Evolutionary conservation across 2,329 filamentous ascomycete genomes (phyloP).

Genomic region (Tolypocladium ovalisporum): DNA sequence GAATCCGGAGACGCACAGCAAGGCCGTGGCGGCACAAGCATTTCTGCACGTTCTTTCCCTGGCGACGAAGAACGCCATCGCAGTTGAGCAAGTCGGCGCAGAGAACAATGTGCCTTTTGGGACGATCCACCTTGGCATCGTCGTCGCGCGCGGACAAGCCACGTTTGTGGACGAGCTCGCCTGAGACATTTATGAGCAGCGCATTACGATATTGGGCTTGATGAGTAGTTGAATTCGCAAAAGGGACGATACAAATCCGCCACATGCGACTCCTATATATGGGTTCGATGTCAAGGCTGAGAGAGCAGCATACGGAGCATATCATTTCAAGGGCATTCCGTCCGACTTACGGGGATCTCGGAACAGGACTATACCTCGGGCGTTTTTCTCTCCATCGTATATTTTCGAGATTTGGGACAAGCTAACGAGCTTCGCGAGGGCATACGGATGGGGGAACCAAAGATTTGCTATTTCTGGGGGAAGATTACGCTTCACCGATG

Average conservation of each 20-base stretch:
- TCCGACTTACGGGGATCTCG: background rate
- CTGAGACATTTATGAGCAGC: background rate
- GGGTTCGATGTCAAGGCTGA: background rate
- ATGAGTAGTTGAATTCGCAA: too few species aligned
- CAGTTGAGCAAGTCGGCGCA: constrained; percentile 47
- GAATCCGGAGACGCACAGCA: constrained; percentile 39
- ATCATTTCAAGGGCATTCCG: background rate
- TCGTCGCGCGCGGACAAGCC: background rate
- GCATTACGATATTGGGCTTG: background rate
- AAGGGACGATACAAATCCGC: background rate
- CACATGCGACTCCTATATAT: background rate
- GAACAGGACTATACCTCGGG: background rate
- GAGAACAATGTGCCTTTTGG: constrained; percentile 30
- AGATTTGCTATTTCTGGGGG: background rate
- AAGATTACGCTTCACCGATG: background rate
- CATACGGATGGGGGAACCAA: too few species aligned
- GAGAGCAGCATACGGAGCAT: background rate
- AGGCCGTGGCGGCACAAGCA: constrained; percentile 59
- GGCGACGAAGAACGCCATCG: constrained; percentile 52
- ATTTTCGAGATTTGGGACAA: background rate
- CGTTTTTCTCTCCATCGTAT: too few species aligned
- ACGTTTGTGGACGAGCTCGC: background rate
- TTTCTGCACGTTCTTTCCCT: constrained; percentile 65
- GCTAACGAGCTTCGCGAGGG: background rate
- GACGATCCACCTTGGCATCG: constrained; percentile 32